A percentile compares a stretch with the other conserved stretches of the same genome.
These are phyloP conservation scores for Macadamia tetraphylla DNA, from an alignment of 164 flowering plant genomes.

Conservation along the genomic window DNA sequence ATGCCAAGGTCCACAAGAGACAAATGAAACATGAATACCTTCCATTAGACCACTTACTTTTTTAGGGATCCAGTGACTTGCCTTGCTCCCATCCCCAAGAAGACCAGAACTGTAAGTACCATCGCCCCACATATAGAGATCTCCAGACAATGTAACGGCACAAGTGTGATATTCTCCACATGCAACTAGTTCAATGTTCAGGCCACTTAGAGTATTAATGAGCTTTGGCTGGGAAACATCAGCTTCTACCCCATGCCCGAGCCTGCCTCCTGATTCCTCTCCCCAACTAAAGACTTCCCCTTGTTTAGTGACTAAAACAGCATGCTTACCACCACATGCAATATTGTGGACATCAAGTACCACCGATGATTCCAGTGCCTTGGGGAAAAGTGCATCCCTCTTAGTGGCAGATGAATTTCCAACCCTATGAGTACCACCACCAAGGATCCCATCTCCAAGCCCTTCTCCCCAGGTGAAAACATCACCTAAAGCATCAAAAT, in stretches of 20 bases:
- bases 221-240: slow-evolving; percentile 72
- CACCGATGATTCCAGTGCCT: slow-evolving; percentile 65
- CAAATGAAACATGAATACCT: slow-evolving; percentile 52
- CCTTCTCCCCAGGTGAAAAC: slow-evolving; percentile 92
- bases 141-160: slow-evolving; percentile 79
- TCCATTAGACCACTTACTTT: slow-evolving; percentile 62
- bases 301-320: slow-evolving; percentile 69
- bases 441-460: slow-evolving; percentile 56
- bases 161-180: slow-evolving; percentile 95
- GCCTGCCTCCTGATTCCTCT: slow-evolving; percentile 85
- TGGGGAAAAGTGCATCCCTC: slow-evolving; percentile 66
- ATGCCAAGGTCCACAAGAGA: slow-evolving; percentile 98
- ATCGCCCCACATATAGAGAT: slow-evolving; percentile 94
- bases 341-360: slow-evolving; percentile 71
- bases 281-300: slow-evolving; percentile 97
- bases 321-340: slow-evolving; percentile 85
- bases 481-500: slow-evolving; percentile 79
- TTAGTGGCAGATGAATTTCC: slow-evolving; percentile 32
- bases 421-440: slow-evolving; percentile 51
- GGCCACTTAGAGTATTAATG: slow-evolving; percentile 57
- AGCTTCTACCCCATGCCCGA: slow-evolving; percentile 81
- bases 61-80: slow-evolving; percentile 84
- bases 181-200: slow-evolving; percentile 64
- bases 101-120: slow-evolving; percentile 56
- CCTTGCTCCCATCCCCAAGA: slow-evolving; percentile 80